These are phyloP conservation scores for Euptelea pleiosperma DNA, from an alignment of 164 flowering plant genomes.

Conservation along the genomic window DNA sequence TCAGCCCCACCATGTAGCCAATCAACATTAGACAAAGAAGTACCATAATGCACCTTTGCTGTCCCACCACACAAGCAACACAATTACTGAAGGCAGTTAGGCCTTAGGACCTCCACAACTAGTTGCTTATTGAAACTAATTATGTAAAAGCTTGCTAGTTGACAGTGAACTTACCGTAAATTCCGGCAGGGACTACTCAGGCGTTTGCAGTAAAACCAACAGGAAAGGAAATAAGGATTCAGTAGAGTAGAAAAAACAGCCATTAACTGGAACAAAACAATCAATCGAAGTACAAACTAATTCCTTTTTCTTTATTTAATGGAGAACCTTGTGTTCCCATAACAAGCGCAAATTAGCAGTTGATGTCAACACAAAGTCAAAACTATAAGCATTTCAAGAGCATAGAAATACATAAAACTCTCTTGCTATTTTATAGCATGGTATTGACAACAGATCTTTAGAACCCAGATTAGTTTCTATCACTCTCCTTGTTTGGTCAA, in stretches of 20 bases:
- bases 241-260: constrained; percentile 9
- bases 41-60: constrained; percentile 96
- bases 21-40: constrained; percentile 91
- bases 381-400: no score
- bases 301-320: neutral
- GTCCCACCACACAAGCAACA: constrained; percentile 17
- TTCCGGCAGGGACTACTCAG: constrained; percentile 87
- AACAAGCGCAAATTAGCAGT: no score
- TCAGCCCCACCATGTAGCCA: constrained; percentile 98
- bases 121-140: neutral
- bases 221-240: constrained; percentile 9
- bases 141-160: neutral
- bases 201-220: constrained; percentile 6
- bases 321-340: neutral
- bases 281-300: no score
- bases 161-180: constrained; percentile 63
- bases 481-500: neutral
- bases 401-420: no score
- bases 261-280: neutral
- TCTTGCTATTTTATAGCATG: no score
- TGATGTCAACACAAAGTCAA: no score
- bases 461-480: constrained; percentile 1
- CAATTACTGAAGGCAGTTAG: neutral
- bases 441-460: no score
- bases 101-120: neutral